phyloP scores from a whole-genome alignment of 768 basidiomycete species.

The Boletus coccyginus region DNA sequence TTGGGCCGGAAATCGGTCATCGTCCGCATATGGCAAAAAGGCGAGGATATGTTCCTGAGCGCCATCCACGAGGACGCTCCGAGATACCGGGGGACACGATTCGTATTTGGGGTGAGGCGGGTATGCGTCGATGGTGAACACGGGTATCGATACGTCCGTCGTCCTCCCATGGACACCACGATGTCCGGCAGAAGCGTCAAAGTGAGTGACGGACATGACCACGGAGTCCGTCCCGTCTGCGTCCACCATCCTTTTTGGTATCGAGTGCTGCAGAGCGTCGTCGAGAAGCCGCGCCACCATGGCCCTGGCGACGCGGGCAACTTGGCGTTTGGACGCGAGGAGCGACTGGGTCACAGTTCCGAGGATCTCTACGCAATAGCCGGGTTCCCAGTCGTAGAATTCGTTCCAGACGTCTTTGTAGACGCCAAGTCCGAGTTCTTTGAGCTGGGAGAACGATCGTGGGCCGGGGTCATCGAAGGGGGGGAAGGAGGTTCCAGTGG shows the following conservation, averaged over 20 bases:
- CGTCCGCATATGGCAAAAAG: slow-evolving; percentile 51
- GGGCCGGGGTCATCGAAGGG: background rate
- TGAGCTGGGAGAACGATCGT: slow-evolving; percentile 10
- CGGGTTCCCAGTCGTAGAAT: slow-evolving; percentile 47
- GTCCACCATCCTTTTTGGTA: background rate
- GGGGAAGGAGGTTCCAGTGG: background rate
- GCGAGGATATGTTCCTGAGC: background rate
- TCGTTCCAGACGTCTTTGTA: slow-evolving; percentile 42
- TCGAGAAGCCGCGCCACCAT: slow-evolving; percentile 5
- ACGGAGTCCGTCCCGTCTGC: background rate
- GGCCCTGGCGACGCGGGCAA: slow-evolving; percentile 13
- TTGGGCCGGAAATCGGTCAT: slow-evolving; percentile 34
- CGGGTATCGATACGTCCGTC: slow-evolving; percentile 10
- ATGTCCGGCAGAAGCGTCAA: background rate
- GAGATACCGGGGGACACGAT: slow-evolving; percentile 43
- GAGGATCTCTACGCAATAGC: slow-evolving; percentile 28
- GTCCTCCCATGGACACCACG: background rate
- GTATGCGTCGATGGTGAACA: slow-evolving; percentile 12
- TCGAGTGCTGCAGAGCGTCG: background rate
- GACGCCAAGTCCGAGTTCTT: slow-evolving; percentile 25
- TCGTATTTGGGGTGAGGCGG: slow-evolving; percentile 38
- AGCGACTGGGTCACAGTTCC: slow-evolving; percentile 9
- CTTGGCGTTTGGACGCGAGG: slow-evolving; percentile 6
- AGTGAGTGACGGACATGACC: slow-evolving; percentile 9
- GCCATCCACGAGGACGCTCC: slow-evolving; percentile 25